These are phyloP conservation scores for Pichia sp. DNA, from an alignment of 1,139 yeast species.

Conservation along the genomic window DNA sequence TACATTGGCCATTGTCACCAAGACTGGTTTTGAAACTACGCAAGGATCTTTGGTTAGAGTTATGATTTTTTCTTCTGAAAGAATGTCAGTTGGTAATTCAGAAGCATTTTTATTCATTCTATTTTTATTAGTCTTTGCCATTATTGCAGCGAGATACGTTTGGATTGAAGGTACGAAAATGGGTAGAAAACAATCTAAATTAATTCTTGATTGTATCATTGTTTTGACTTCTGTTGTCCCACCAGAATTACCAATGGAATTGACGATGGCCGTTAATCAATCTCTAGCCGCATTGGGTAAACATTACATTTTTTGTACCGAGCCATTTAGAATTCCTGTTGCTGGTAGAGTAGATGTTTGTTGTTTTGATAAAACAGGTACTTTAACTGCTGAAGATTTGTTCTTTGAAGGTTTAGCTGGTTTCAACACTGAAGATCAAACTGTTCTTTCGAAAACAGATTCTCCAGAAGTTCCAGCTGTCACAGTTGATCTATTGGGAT, in stretches of 20 bases:
- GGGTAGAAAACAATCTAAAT: slow-evolving; percentile 92
- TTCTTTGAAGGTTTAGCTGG: slow-evolving; percentile 97
- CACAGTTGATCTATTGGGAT: slow-evolving; percentile 73
- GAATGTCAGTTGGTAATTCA: slow-evolving; percentile 92
- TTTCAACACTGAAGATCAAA: slow-evolving; percentile 46
- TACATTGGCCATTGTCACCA: slow-evolving; percentile 82
- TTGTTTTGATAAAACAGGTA: slow-evolving; percentile 98
- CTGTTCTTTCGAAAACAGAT: slow-evolving; percentile 50
- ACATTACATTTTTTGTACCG: slow-evolving; percentile 90
- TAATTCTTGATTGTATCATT: slow-evolving; percentile 89
- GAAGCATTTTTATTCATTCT: slow-evolving; percentile 90
- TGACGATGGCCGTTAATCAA: slow-evolving; percentile 94
- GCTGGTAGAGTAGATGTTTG: slow-evolving; percentile 98
- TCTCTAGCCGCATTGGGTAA: slow-evolving; percentile 84
- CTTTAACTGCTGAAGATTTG: slow-evolving; percentile 93
- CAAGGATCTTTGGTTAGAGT: slow-evolving; percentile 97
- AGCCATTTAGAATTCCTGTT: slow-evolving; percentile 94
- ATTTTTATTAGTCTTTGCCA: slow-evolving; percentile 82
- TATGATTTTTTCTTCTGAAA: slow-evolving; percentile 94
- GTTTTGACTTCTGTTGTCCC: slow-evolving; percentile 97
- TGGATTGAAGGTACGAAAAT: slow-evolving; percentile 96
- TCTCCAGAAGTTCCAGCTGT: slow-evolving; percentile 49
- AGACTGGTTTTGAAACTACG: slow-evolving; percentile 95
- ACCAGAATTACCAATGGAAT: slow-evolving; percentile 98
- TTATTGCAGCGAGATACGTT: slow-evolving; percentile 95